A percentile compares a stretch with the other conserved stretches of the same genome.
Evolutionary conservation across 2,329 filamentous ascomycete species (phyloP).

Genomic region (Claviceps sp.): DNA sequence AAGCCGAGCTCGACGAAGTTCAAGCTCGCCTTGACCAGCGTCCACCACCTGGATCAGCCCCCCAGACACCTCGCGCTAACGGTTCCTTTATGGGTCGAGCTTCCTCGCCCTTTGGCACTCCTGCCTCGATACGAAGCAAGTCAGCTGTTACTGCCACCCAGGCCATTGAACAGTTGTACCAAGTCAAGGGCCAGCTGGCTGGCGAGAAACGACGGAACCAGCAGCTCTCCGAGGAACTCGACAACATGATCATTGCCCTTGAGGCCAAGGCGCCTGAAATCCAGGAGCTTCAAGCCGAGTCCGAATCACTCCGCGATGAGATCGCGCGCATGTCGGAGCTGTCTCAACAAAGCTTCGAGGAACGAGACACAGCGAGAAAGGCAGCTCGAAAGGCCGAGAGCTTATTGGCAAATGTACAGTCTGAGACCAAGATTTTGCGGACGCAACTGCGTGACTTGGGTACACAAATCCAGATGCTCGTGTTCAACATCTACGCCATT

Average conservation of each 20-base stretch:
- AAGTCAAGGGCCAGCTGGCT: conserved; percentile 58
- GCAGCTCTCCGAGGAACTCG: conserved; percentile 62
- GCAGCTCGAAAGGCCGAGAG: conserved; percentile 66
- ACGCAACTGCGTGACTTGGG: conserved; percentile 83
- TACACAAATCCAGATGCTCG: conserved; percentile 77
- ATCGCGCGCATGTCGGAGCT: conserved; percentile 75
- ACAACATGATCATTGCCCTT: conserved; percentile 73
- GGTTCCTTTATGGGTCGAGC: conserved; percentile 38
- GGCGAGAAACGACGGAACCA: conserved; percentile 62
- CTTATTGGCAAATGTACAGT: conserved; percentile 48
- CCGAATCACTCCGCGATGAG: conserved; percentile 66
- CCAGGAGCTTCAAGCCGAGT: conserved; percentile 70
- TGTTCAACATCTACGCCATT: conserved; percentile 72
- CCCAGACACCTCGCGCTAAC: conserved; percentile 49
- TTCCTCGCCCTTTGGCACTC: conserved; percentile 50
- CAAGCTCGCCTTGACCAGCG: conserved; percentile 34
- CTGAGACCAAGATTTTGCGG: conserved; percentile 66
- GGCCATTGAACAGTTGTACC: conserved; percentile 50
- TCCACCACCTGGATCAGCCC: conserved; percentile 32
- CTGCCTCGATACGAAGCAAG: conserved; percentile 43
- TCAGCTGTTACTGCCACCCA: conserved; percentile 45
- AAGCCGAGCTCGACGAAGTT: conserved; percentile 40
- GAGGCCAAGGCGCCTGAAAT: conserved; percentile 82
- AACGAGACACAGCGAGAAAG: conserved; percentile 67
- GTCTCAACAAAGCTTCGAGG: conserved; percentile 67